Percentiles rank a stretch among this genome's conserved stretches.
Conservation (phyloP, 768 basidiomycete species). For the Tylopilus felleus region DNA sequence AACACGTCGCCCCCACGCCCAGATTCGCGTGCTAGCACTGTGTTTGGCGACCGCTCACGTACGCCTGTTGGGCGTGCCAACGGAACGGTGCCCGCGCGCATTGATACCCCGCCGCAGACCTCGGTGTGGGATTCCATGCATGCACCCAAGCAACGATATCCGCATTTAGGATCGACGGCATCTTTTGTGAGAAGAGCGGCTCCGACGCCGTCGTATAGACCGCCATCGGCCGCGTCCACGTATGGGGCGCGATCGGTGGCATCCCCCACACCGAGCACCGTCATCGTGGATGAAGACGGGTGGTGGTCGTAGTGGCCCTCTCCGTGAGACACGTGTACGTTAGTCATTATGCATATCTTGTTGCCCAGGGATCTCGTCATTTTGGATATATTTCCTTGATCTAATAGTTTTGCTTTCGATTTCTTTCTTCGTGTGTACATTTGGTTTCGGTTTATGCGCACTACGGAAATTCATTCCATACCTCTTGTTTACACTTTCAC, state of each 20-base stretch:
- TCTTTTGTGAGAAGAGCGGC: constrained; percentile 15
- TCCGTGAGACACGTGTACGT: constrained; percentile 6
- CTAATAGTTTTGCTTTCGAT: constrained; percentile 14
- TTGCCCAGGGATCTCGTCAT: constrained; percentile 12
- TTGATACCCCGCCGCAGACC: constrained; percentile 47
- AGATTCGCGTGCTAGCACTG: constrained; percentile 71
- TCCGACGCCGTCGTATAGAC: constrained; percentile 32
- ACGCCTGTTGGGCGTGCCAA: constrained; percentile 47
- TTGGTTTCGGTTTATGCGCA: not conserved
- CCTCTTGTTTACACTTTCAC: constrained; percentile 1
- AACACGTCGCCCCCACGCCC: constrained; percentile 54
- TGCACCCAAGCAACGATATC: constrained; percentile 37
- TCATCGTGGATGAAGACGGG: constrained; percentile 71
- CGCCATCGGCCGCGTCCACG: constrained; percentile 46
- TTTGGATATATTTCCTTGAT: constrained; percentile 21
- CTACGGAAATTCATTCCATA: constrained; percentile 4
- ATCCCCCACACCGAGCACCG: constrained; percentile 75
- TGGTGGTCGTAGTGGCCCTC: constrained; percentile 58
- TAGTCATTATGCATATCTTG: not conserved
- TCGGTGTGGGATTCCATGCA: constrained; percentile 78
- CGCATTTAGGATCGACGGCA: constrained; percentile 14
- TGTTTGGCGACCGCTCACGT: constrained; percentile 48
- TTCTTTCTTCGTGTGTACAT: not conserved
- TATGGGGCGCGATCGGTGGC: constrained; percentile 39
- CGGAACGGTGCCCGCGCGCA: constrained; percentile 29